Evolutionary conservation across 768 basidiomycete species (phyloP).

Genomic region (Serendipita sp.): DNA sequence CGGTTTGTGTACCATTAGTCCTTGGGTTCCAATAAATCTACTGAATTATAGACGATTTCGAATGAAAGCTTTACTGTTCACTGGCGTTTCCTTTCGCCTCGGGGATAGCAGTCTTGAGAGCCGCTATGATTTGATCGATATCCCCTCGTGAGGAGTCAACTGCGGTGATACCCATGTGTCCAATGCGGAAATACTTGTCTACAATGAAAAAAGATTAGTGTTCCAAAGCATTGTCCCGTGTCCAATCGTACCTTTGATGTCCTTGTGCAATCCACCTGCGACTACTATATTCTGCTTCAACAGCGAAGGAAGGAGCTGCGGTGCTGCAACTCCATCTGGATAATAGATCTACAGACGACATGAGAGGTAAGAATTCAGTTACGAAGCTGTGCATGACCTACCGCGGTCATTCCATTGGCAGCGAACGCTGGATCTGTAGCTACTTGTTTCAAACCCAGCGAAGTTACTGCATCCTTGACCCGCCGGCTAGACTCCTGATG

Average conservation of each 20-base stretch:
- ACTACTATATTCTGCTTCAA: constrained; percentile 57
- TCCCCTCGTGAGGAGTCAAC: constrained; percentile 56
- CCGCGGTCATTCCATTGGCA: constrained; percentile 93
- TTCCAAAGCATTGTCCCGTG: neutral
- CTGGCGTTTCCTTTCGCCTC: constrained; percentile 2
- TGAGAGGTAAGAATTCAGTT: constrained; percentile 4
- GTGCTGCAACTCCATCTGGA: constrained; percentile 62
- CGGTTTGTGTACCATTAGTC: neutral
- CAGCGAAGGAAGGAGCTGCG: constrained; percentile 64
- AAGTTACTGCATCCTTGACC: constrained; percentile 48
- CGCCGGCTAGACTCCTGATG: constrained; percentile 55
- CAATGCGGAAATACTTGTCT: constrained; percentile 88
- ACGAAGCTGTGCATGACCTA: constrained; percentile 18
- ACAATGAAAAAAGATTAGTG: neutral
- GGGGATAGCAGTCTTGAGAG: constrained; percentile 27
- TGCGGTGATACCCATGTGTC: constrained; percentile 86
- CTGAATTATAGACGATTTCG: neutral
- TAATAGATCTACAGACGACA: constrained; percentile 43
- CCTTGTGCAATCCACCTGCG: constrained; percentile 75
- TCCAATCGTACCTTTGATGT: constrained; percentile 49
- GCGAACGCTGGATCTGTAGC: constrained; percentile 42
- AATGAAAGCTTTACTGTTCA: neutral
- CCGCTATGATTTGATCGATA: constrained; percentile 50
- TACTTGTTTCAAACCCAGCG: constrained; percentile 51
- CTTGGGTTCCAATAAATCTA: neutral